phyloP scores from a whole-genome alignment of 1,284 basidiomycete species.

The Coniferiporia sulphurascens region DNA sequence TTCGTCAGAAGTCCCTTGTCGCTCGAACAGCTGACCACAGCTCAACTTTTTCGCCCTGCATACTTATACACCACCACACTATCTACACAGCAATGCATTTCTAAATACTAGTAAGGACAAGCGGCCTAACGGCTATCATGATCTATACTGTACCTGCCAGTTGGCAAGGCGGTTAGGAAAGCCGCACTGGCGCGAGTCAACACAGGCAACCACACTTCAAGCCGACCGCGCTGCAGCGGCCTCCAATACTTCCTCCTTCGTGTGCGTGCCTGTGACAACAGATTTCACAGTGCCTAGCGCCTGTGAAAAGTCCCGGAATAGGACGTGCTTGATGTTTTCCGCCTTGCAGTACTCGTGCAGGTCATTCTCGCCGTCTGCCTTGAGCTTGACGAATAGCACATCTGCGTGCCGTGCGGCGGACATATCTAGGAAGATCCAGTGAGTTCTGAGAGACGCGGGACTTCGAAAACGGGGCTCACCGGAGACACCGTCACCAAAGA shows the following conservation, averaged over 20 bases:
- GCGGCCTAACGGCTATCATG: no score
- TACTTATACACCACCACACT: neutral
- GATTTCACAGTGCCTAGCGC: constrained; percentile 56
- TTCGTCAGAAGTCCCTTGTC: neutral
- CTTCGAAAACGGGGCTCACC: constrained; percentile 40
- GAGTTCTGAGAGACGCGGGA: constrained; percentile 1
- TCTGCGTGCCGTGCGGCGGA: constrained; percentile 88
- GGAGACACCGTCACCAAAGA: constrained; percentile 94
- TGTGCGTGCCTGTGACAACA: constrained; percentile 52
- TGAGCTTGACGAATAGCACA: constrained; percentile 85
- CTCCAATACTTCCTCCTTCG: constrained; percentile 33
- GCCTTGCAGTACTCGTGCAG: constrained; percentile 73
- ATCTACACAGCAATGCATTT: neutral
- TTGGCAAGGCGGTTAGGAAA: no score
- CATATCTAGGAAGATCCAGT: constrained; percentile 52
- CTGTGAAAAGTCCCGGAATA: constrained; percentile 62
- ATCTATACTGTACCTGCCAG: no score
- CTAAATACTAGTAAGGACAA: neutral
- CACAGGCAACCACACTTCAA: neutral
- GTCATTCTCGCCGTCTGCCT: constrained; percentile 78
- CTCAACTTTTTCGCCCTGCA: neutral
- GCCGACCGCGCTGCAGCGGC: neutral
- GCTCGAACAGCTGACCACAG: neutral
- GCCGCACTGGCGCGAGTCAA: neutral
- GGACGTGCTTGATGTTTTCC: constrained; percentile 62